Conservation (phyloP, 1,284 basidiomycete genomes). For the Tilletia indica region DNA sequence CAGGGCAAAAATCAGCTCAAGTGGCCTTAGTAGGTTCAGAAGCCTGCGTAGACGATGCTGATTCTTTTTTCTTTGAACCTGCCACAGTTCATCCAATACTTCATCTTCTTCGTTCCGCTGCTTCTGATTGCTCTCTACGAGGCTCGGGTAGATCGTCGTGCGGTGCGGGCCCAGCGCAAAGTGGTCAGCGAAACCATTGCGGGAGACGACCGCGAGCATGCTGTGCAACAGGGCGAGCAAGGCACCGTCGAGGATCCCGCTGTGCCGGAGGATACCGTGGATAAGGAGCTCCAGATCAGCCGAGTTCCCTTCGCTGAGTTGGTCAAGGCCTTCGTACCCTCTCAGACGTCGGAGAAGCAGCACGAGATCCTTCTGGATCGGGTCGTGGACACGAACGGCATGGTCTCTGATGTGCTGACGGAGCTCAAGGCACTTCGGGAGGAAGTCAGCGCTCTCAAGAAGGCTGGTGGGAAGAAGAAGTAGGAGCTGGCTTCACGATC, state of each 20-base stretch:
- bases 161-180: conserved; percentile 4
- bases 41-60: conserved; percentile 30
- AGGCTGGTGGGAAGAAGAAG: not conserved
- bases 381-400: not conserved
- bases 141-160: conserved; percentile 23
- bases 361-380: conserved; percentile 3
- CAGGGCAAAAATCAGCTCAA: not conserved
- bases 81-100: conserved; percentile 25
- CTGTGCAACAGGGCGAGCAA: not conserved
- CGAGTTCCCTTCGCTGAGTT: conserved; percentile 8
- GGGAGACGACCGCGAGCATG: conserved; percentile 14
- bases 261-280: not conserved
- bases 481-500: too few relatives aligned
- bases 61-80: not conserved
- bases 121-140: conserved; percentile 46
- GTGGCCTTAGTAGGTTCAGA: not conserved
- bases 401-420: not conserved
- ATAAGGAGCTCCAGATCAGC: conserved; percentile 9
- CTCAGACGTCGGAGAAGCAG: conserved; percentile 13
- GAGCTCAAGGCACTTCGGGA: conserved; percentile 11
- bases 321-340: not conserved
- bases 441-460: not conserved
- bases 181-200: conserved; percentile 2
- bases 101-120: conserved; percentile 37
- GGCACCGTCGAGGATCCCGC: conserved; percentile 14